These are phyloP conservation scores for Annulohypoxylon bovei DNA, from an alignment of 495 filamentous ascomycete species.

Conservation along the genomic window DNA sequence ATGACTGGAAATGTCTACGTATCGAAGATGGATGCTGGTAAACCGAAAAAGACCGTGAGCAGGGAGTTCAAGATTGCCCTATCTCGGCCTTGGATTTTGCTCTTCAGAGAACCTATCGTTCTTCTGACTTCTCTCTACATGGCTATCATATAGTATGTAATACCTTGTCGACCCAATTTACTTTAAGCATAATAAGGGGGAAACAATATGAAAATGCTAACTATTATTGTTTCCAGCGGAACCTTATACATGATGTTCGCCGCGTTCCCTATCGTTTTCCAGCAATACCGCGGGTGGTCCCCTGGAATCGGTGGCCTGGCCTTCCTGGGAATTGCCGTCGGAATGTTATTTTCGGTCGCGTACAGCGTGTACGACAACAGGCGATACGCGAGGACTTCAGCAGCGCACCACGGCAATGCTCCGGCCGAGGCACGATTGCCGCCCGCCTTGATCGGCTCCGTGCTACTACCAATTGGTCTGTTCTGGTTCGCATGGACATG, in stretches of 20 bases:
- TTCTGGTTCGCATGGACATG: conserved; percentile 74
- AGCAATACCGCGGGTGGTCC: conserved; percentile 72
- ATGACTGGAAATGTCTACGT: conserved; percentile 72
- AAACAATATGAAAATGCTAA: conserved; percentile 6
- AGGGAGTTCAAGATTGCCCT: conserved; percentile 61
- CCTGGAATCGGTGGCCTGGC: conserved; percentile 79
- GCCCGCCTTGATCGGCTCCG: conserved; percentile 71
- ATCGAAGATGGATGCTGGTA: conserved; percentile 66
- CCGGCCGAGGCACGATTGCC: conserved; percentile 84
- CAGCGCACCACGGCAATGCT: conserved; percentile 62
- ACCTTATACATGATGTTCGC: conserved; percentile 92
- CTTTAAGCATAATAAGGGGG: not conserved
- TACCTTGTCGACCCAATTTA: conserved; percentile 53
- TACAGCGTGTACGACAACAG: conserved; percentile 75
- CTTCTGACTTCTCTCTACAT: conserved; percentile 78
- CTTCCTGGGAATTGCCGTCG: conserved; percentile 82
- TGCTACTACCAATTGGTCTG: conserved; percentile 62
- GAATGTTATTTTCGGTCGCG: conserved; percentile 73
- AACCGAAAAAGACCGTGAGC: conserved; percentile 56
- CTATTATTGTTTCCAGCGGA: conserved; percentile 52
- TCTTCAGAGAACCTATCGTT: conserved; percentile 85
- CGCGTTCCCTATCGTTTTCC: conserved; percentile 85
- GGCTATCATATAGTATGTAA: conserved; percentile 70
- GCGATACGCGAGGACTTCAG: conserved; percentile 64
- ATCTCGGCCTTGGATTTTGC: conserved; percentile 77